Percentiles rank a stretch among this genome's conserved stretches.
Evolutionary conservation across 106 monocot species (phyloP).

Genomic region (Platanthera zijinensis): DNA sequence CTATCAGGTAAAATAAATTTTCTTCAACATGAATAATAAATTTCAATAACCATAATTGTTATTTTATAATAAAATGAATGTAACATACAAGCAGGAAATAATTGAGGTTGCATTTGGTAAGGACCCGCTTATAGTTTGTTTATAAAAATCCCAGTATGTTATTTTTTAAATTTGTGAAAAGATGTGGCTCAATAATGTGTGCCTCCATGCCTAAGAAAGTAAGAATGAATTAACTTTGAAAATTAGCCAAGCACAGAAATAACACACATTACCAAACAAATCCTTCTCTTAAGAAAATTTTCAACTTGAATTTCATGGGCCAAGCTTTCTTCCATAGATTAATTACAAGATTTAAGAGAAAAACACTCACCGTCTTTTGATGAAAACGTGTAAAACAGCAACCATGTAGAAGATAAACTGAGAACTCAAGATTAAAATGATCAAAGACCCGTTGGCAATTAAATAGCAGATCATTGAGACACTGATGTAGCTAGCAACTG

Average conservation of each 20-base stretch:
- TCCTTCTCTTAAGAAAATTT: background rate
- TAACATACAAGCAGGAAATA: background rate
- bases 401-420: constrained; percentile 45
- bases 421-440: constrained; percentile 59
- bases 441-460: constrained; percentile 73
- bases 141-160: background rate
- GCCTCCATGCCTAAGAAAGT: background rate
- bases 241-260: background rate
- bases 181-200: background rate
- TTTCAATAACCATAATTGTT: too few species aligned
- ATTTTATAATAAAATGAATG: too few species aligned
- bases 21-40: too few species aligned
- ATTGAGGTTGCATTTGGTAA: background rate
- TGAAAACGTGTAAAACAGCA: constrained; percentile 56
- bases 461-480: constrained; percentile 64
- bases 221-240: background rate
- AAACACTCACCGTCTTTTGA: constrained; percentile 63
- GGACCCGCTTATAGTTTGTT: background rate
- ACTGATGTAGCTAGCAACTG: constrained; percentile 43
- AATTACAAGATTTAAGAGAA: background rate
- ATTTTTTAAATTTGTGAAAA: background rate
- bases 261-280: background rate
- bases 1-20: too few species aligned
- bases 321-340: background rate
- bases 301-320: background rate